phyloP scores from a whole-genome alignment of 495 filamentous ascomycete genomes.

The Aspergillus ellipticus region DNA sequence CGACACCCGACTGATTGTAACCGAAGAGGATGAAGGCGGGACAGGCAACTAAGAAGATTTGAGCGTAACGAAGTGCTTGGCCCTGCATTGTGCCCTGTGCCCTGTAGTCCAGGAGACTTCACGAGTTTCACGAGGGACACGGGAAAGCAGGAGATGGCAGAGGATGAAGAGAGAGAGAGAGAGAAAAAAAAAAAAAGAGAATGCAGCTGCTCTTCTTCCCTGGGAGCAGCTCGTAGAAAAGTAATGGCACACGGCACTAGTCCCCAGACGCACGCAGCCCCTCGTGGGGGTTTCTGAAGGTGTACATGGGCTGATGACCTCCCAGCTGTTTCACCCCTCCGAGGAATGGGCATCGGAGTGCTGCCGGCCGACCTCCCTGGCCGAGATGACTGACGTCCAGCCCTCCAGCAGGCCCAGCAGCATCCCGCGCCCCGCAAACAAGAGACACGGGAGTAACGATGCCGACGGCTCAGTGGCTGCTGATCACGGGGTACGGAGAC shows the following conservation, averaged over 20 bases:
- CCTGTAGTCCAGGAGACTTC: neutral
- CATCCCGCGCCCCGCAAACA: neutral
- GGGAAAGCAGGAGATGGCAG: neutral
- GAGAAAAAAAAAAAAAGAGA: neutral
- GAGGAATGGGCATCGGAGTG: no score
- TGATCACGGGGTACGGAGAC: neutral
- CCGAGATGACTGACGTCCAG: neutral
- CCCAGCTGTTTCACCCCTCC: neutral
- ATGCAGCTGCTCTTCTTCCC: neutral
- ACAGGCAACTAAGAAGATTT: slow-evolving; percentile 16
- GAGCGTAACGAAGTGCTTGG: slow-evolving; percentile 8
- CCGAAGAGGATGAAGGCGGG: slow-evolving; percentile 44
- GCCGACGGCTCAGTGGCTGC: neutral
- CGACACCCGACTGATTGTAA: slow-evolving; percentile 44
- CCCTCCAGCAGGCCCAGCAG: no score
- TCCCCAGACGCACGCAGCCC: neutral
- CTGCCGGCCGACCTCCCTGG: neutral
- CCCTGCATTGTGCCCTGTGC: slow-evolving; percentile 5
- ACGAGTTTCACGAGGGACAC: neutral
- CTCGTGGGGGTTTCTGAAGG: neutral
- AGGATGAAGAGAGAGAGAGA: neutral
- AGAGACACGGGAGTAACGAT: neutral
- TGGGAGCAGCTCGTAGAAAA: neutral
- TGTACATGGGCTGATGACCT: neutral
- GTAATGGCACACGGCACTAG: neutral